Base-by-base conservation (phyloP, 176 grass and related monocot species). In the Leersia perrieri region DNA sequence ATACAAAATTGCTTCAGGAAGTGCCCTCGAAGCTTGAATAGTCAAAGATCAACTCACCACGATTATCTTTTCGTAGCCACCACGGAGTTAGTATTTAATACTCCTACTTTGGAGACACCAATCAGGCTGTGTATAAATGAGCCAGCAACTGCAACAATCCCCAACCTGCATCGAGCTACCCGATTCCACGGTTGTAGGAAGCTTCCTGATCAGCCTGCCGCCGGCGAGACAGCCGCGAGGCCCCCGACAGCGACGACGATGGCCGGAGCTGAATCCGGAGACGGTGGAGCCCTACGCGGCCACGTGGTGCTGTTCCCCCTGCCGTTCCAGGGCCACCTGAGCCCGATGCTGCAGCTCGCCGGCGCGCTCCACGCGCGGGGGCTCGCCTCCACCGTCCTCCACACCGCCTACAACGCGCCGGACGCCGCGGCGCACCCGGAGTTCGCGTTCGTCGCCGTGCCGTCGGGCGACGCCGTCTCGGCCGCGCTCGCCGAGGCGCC, bases 251-350 rank as follows among this genome's bases (percentile, higher is more conserved):
- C 22, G 10, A 0, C 13, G n/a, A 26, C 41, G 11, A 67, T 69
- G 73, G 66, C 38, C 53, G 74, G 22, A 68, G 35, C 2, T n/a
- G n/a, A n/a, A n/a, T n/a, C n/a, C 5, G 2, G 22, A 23, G 66
- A 15, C n/a, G 35, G n/a, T 12, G 11, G 11, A 8, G 34, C 11
- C 38, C n/a, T 1, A 2, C 8, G 65, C 44, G 51, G 67, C 8
- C 1, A 39, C 3, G 66, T 88, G 4, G 34, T 76, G 33, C 35
- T 88, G 23, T 88, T 91, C 63, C 29, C 89, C 5, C 41, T 79
- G 14, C 85, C 85, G 38, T 91, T 75, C 72, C 85, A 88, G 65
- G 85, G 85, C 68, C 89, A 88, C 51, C 20, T 91, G 9, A 88
- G 1, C 42, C 85, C 81, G 0, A 85, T 76, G 81, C 71, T 91